phyloP scores from a whole-genome alignment of 1,284 basidiomycete species.

The Earliella scabrosa region DNA sequence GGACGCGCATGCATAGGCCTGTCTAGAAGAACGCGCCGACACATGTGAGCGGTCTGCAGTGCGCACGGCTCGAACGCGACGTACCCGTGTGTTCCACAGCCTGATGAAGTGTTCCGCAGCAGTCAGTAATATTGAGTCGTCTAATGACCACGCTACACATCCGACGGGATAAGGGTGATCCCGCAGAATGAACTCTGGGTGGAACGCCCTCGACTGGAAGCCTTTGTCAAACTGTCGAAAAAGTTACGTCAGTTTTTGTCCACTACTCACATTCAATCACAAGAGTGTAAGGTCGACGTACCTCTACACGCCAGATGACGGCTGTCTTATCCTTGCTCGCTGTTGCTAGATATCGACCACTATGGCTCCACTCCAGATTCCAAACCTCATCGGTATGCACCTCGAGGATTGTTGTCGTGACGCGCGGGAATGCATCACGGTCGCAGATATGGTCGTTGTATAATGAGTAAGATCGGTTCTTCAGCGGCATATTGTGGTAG shows the following conservation, averaged over 20 bases:
- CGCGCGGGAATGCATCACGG: conserved; percentile 80
- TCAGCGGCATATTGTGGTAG: conserved; percentile 77
- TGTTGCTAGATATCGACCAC: conserved; percentile 84
- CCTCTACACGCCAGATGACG: conserved; percentile 89
- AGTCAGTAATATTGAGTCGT: conserved; percentile 83
- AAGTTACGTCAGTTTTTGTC: conserved; percentile 9
- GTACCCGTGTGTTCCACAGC: conserved; percentile 87
- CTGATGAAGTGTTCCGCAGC: conserved; percentile 81
- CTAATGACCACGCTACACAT: conserved; percentile 88
- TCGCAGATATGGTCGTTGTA: conserved; percentile 88
- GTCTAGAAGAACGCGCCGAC: conserved; percentile 49
- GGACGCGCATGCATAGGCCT: conserved; percentile 64
- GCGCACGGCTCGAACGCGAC: conserved; percentile 18
- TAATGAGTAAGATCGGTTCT: conserved; percentile 72
- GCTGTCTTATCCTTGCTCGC: conserved; percentile 87
- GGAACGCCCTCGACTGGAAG: conserved; percentile 60
- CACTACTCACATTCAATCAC: background rate
- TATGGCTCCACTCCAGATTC: conserved; percentile 94
- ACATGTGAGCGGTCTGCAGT: background rate
- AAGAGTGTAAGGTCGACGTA: conserved; percentile 48
- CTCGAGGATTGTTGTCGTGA: conserved; percentile 83
- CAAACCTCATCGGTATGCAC: conserved; percentile 95
- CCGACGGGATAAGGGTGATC: conserved; percentile 83
- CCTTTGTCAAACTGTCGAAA: conserved; percentile 50
- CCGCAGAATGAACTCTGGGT: conserved; percentile 58